A percentile compares a stretch with the other conserved stretches of the same genome.
phyloP scores from a whole-genome alignment of 148 eudicot genomes.

The Vaccinium vitisidaea region DNA sequence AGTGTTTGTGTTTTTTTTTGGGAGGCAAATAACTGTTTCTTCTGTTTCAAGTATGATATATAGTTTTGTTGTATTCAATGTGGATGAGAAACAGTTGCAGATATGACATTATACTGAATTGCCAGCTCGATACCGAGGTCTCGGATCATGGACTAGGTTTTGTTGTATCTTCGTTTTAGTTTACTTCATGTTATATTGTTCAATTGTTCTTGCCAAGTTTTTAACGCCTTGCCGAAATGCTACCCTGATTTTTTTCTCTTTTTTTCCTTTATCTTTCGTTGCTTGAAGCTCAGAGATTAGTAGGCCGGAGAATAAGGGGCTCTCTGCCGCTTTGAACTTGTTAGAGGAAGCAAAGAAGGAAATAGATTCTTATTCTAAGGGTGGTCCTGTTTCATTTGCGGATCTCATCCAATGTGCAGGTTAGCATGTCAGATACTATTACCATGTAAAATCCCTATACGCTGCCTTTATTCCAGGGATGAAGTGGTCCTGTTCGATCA shows the following conservation, averaged over 20 bases:
- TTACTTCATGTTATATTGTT: neutral
- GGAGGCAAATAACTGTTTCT: no score
- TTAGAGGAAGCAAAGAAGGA: constrained; percentile 84
- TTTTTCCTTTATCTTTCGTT: constrained; percentile 26
- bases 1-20: no score
- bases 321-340: constrained; percentile 64
- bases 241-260: neutral
- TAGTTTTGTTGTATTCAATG: neutral
- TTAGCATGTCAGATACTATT: neutral
- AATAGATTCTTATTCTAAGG: constrained; percentile 85
- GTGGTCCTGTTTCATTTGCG: constrained; percentile 80
- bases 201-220: neutral
- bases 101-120: neutral
- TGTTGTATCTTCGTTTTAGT: neutral
- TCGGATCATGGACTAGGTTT: constrained; percentile 9
- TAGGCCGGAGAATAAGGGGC: constrained; percentile 91
- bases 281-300: constrained; percentile 89
- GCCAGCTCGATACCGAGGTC: neutral
- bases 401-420: constrained; percentile 92
- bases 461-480: neutral
- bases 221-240: constrained; percentile 2
- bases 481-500: neutral
- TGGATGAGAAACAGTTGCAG: neutral
- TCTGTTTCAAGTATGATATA: neutral
- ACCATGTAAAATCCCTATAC: neutral